Conservation (phyloP, 2,329 filamentous ascomycete genomes). For the Aureobasidium melanogenum region DNA sequence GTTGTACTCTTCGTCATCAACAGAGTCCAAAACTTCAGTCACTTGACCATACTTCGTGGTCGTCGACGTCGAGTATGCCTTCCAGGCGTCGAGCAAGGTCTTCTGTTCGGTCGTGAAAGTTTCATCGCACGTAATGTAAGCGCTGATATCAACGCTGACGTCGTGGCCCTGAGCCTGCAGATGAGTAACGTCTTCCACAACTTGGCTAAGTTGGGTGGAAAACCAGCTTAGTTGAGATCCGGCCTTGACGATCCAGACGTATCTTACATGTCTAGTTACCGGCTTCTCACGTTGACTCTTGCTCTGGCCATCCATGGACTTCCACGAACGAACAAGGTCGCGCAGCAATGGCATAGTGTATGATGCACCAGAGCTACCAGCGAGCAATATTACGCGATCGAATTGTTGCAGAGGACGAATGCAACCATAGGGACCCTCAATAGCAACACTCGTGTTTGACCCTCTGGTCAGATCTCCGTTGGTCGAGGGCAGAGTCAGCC, state of each 20-base stretch:
- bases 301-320: constrained; percentile 21
- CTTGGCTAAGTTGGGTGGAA: constrained; percentile 38
- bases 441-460: constrained; percentile 5
- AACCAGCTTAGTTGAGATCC: constrained; percentile 46
- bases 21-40: constrained; percentile 15
- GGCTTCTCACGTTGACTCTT: constrained; percentile 16
- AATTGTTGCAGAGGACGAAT: constrained; percentile 43
- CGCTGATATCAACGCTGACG: constrained; percentile 41
- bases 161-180: constrained; percentile 29
- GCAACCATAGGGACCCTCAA: constrained; percentile 24
- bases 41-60: constrained; percentile 19
- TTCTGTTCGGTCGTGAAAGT: constrained; percentile 35
- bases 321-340: constrained; percentile 39
- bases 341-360: constrained; percentile 50
- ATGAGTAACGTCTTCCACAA: constrained; percentile 34
- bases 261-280: constrained; percentile 43
- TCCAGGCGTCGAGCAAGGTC: constrained; percentile 19
- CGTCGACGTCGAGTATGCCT: constrained; percentile 15
- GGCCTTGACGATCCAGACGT: constrained; percentile 53
- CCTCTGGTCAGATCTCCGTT: not conserved
- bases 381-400: constrained; percentile 51
- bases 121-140: constrained; percentile 49
- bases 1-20: constrained; percentile 9
- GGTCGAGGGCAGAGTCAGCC: constrained; percentile 25
- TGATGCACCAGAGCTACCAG: constrained; percentile 52